Evolutionary conservation across 495 filamentous ascomycete species (phyloP).

Genomic region (Aspergillus bertholletiae): DNA sequence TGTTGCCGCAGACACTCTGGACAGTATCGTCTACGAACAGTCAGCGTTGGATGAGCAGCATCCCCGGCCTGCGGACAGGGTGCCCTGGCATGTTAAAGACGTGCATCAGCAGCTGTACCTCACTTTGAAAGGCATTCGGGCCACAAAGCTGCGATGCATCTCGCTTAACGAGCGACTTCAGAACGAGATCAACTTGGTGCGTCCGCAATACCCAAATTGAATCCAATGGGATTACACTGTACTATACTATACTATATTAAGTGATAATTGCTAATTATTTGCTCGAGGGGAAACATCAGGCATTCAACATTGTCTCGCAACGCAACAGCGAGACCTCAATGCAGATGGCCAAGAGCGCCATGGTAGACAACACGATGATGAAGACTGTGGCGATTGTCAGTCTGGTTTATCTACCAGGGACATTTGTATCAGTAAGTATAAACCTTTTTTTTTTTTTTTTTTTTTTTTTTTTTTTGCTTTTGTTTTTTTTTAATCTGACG

Average conservation of each 20-base stretch:
- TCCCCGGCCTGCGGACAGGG: not conserved
- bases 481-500: too few relatives aligned
- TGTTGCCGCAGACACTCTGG: slow-evolving; percentile 1
- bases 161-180: slow-evolving; percentile 1
- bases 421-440: slow-evolving; percentile 4
- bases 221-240: too few relatives aligned
- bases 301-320: slow-evolving; percentile 2
- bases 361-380: slow-evolving; percentile 1
- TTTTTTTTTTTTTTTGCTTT: too few relatives aligned
- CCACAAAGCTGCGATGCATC: not conserved
- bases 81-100: not conserved
- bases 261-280: too few relatives aligned
- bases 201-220: not conserved
- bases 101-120: slow-evolving; percentile 2
- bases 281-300: too few relatives aligned
- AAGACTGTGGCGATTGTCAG: slow-evolving; percentile 2
- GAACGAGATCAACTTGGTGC: slow-evolving; percentile 4
- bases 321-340: not conserved
- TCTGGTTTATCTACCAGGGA: slow-evolving; percentile 4
- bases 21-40: not conserved
- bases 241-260: too few relatives aligned
- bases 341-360: not conserved
- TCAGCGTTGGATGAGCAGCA: not conserved
- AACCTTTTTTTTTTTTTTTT: too few relatives aligned
- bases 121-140: not conserved